Evolutionary conservation across 2,329 filamentous ascomycete species (phyloP).

Genomic region (Pseudogymnoascus sp.): DNA sequence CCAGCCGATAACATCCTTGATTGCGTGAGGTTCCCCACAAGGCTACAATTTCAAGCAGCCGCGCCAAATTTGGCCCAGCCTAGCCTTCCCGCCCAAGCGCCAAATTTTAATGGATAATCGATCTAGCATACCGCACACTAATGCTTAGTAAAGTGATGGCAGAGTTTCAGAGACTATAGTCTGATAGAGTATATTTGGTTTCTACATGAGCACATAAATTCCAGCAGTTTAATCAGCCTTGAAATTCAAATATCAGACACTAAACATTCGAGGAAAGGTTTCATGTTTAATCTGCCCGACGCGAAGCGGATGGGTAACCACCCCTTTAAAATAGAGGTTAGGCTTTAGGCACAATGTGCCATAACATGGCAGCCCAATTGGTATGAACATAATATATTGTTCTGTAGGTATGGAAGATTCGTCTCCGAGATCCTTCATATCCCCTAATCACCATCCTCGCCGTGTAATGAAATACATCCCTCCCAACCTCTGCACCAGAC

Average conservation of each 20-base stretch:
- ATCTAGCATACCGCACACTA: not conserved
- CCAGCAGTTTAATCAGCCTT: not conserved
- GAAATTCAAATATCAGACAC: not conserved
- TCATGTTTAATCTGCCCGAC: slow-evolving; percentile 47
- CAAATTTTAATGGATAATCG: not conserved
- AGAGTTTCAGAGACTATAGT: not conserved
- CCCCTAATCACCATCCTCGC: not conserved
- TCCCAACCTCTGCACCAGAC: not conserved
- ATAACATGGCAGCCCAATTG: not conserved
- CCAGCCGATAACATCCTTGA: not conserved
- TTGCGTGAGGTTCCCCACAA: not conserved
- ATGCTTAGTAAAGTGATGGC: not conserved
- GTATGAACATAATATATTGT: not conserved
- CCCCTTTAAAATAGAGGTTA: not conserved
- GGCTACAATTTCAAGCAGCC: not conserved
- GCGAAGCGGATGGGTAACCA: slow-evolving; percentile 39
- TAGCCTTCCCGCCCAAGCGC: slow-evolving; percentile 5
- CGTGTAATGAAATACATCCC: not conserved
- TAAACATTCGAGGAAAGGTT: slow-evolving; percentile 10
- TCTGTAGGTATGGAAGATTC: not conserved
- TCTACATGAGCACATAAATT: not conserved
- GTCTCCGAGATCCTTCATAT: not conserved
- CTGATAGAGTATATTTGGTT: not conserved
- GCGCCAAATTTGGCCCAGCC: not conserved
- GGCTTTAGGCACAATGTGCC: not conserved